Evolutionary conservation across 2,329 filamentous ascomycete genomes (phyloP).

Genomic region (Byssochlamys sp.): DNA sequence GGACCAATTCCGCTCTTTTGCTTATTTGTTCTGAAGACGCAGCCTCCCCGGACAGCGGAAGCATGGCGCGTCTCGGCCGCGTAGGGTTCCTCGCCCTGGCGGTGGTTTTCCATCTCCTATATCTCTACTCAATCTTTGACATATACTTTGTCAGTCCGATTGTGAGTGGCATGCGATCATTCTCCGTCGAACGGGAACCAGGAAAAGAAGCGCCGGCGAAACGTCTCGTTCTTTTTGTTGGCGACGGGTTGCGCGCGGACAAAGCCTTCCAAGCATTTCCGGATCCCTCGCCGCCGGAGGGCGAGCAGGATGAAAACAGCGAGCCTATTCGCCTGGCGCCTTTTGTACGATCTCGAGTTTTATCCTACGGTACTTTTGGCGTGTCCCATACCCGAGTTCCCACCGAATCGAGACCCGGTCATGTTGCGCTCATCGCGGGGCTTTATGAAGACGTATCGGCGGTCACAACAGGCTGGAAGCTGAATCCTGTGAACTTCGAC

Average conservation of each 20-base stretch:
- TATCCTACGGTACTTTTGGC: slow-evolving; percentile 86
- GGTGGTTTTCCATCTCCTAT: slow-evolving; percentile 83
- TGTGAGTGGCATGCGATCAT: slow-evolving; percentile 85
- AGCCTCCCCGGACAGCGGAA: background rate
- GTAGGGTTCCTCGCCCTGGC: slow-evolving; percentile 80
- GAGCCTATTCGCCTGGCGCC: slow-evolving; percentile 72
- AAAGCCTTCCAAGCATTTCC: slow-evolving; percentile 93
- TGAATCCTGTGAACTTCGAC: slow-evolving; percentile 96
- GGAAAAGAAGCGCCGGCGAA: slow-evolving; percentile 67
- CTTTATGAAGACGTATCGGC: slow-evolving; percentile 96
- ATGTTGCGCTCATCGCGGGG: slow-evolving; percentile 92
- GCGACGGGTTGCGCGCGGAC: slow-evolving; percentile 93
- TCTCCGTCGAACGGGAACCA: slow-evolving; percentile 54
- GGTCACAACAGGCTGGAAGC: slow-evolving; percentile 94
- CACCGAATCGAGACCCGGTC: slow-evolving; percentile 89
- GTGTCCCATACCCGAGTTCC: slow-evolving; percentile 95
- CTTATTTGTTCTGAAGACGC: background rate
- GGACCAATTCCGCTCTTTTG: slow-evolving; percentile 15
- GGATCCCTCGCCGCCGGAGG: slow-evolving; percentile 59
- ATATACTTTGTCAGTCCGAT: slow-evolving; percentile 98
- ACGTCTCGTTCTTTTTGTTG: slow-evolving; percentile 84
- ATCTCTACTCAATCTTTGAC: slow-evolving; percentile 92
- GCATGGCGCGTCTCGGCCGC: slow-evolving; percentile 52
- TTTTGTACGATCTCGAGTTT: slow-evolving; percentile 77
- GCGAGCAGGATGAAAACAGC: slow-evolving; percentile 14